A percentile compares a stretch with the other conserved stretches of the same genome.
Conservation (phyloP, 1,139 yeast genomes). For the Pichia sp. region DNA sequence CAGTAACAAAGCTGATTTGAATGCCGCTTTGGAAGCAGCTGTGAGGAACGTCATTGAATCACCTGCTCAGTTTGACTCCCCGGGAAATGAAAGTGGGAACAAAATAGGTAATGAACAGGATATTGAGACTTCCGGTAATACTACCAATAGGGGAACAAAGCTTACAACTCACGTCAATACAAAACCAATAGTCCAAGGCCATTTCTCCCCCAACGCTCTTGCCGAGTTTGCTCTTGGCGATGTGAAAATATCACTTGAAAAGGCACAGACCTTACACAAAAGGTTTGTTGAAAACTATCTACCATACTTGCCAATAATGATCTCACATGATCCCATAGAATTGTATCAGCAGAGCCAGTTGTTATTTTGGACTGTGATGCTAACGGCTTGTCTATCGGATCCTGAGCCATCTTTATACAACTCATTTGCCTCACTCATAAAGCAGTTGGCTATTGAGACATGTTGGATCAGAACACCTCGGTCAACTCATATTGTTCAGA, state of each 20-base stretch:
- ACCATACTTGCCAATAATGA: constrained; percentile 75
- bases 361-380: constrained; percentile 84
- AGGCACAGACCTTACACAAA: constrained; percentile 68
- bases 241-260: constrained; percentile 54
- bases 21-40: constrained; percentile 20
- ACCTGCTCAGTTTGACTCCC: constrained; percentile 10
- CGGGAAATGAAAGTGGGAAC: not conserved
- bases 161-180: constrained; percentile 14
- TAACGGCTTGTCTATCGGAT: constrained; percentile 80
- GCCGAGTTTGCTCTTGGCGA: constrained; percentile 69
- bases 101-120: not conserved
- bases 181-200: constrained; percentile 14
- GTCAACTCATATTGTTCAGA: constrained; percentile 90
- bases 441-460: constrained; percentile 84
- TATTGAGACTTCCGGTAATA: not conserved
- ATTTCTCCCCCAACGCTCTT: constrained; percentile 20
- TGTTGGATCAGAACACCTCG: constrained; percentile 94
- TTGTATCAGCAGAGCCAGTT: constrained; percentile 77
- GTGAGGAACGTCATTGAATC: constrained; percentile 13
- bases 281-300: constrained; percentile 59
- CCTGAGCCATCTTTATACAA: constrained; percentile 81
- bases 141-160: constrained; percentile 1
- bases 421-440: constrained; percentile 68
- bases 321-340: constrained; percentile 66
- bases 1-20: constrained; percentile 25